These are phyloP conservation scores for Phaeophleospora eucalypticola DNA, from an alignment of 2,329 filamentous ascomycete species.

Conservation along the genomic window DNA sequence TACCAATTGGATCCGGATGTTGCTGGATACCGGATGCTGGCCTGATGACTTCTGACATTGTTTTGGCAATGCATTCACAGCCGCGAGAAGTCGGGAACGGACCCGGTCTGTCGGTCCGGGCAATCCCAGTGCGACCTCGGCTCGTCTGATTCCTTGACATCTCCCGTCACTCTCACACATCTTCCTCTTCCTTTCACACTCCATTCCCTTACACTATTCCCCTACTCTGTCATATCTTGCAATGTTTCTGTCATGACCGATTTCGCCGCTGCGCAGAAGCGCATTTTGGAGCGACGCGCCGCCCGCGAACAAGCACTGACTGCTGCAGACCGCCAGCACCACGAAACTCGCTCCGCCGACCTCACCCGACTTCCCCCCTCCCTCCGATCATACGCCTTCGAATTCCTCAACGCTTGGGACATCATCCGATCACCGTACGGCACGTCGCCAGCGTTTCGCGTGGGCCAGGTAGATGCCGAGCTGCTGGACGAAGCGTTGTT, in stretches of 20 bases:
- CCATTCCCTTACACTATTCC: neutral
- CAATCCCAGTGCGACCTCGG: no score
- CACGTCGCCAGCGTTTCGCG: constrained; percentile 79
- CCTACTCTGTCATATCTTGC: neutral
- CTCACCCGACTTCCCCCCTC: constrained; percentile 45
- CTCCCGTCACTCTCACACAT: no score
- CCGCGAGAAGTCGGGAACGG: no score
- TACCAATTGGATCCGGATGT: no score
- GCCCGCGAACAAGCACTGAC: constrained; percentile 55
- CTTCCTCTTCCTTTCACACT: neutral
- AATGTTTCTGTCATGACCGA: constrained; percentile 43
- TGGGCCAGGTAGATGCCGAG: constrained; percentile 94
- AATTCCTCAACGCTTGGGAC: constrained; percentile 55
- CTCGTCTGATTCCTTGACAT: no score
- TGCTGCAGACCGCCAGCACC: constrained; percentile 51
- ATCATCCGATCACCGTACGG: constrained; percentile 69
- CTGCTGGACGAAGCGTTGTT: constrained; percentile 90
- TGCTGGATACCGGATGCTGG: no score
- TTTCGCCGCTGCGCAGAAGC: constrained; percentile 85
- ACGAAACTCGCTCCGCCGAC: constrained; percentile 34
- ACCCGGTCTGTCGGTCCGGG: no score
- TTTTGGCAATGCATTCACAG: no score
- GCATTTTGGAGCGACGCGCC: constrained; percentile 74
- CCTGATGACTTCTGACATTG: no score
- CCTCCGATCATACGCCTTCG: constrained; percentile 46